phyloP scores from a whole-genome alignment of 768 basidiomycete genomes.

The Calocera viscosa region DNA sequence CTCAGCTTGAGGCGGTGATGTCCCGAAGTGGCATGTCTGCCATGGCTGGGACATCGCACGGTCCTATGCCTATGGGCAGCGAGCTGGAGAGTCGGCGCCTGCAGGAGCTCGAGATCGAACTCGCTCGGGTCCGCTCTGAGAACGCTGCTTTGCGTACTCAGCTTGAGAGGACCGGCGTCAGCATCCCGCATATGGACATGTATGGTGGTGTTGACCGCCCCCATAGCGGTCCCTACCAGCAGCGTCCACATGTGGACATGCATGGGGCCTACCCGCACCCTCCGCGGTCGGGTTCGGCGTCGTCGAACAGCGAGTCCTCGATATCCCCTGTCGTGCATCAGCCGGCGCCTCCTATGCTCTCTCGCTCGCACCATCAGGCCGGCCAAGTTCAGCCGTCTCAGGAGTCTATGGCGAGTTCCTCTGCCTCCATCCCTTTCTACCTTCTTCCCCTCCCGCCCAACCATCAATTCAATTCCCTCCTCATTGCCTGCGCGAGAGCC shows the following conservation, averaged over 20 bases:
- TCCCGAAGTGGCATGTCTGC: not conserved
- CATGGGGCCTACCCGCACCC: conserved; percentile 4
- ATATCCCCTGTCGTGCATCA: not conserved
- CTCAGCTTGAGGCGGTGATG: conserved; percentile 9
- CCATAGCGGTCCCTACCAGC: not conserved
- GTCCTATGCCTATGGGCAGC: not conserved
- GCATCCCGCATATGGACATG: not conserved
- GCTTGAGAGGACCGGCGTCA: conserved; percentile 4
- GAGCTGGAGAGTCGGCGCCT: conserved; percentile 1
- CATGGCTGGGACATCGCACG: conserved; percentile 5
- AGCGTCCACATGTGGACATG: not conserved
- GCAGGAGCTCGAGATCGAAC: not conserved
- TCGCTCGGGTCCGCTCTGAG: conserved; percentile 4
- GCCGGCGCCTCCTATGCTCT: not conserved
- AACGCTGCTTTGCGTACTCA: not conserved
- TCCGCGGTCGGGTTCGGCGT: not conserved
- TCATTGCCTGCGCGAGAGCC: conserved; percentile 4
- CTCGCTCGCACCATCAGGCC: not conserved
- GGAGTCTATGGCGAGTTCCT: conserved; percentile 9
- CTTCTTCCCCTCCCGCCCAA: conserved; percentile 8
- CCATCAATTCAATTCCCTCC: conserved; percentile 6
- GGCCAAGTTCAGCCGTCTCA: not conserved
- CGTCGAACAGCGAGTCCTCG: conserved; percentile 7
- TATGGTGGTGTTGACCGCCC: not conserved
- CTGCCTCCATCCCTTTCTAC: conserved; percentile 9